Evolutionary conservation across 179 eudicot species (phyloP), one percentile per base, ranked within the genome.

Genomic region (Vitellaria paradoxa): DNA sequence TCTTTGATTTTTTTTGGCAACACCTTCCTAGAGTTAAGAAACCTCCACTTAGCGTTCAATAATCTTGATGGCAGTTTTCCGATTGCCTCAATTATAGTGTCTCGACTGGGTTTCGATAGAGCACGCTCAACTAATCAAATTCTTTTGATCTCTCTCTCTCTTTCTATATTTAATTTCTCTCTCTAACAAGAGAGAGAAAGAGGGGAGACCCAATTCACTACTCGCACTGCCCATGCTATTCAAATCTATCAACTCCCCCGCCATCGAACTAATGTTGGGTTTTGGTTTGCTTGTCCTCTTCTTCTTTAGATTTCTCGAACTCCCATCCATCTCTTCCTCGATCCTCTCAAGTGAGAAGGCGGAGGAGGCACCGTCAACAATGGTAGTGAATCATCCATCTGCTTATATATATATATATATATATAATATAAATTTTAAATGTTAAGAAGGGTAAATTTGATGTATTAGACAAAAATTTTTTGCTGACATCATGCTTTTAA

Each of bases 41-140:
- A 45, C 46, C 76, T 91, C 76, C 85, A 79, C 26, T 79, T 90
- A 64, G 62, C 93, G 0, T 82, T 82, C 55, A 91, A 91, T 77
- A 65, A 72, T n/a, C 82, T 91, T 52, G 89, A 83, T 65, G 97
- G 97, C 3, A 85, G 70, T 14, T 76, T 91, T 78, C 97, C 97
- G 24, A n/a, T n/a, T n/a, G n/a, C n/a, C n/a, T n/a, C n/a, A n/a
- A n/a, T n/a, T n/a, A n/a, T n/a, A n/a, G n/a, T n/a, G n/a, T n/a
- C n/a, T n/a, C n/a, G n/a, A n/a, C n/a, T n/a, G n/a, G n/a, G n/a
- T n/a, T n/a, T n/a, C n/a, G n/a, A n/a, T n/a, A n/a, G n/a, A n/a
- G n/a, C n/a, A n/a, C n/a, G n/a, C n/a, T n/a, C n/a, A n/a, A n/a
- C n/a, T n/a, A n/a, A n/a, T n/a, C n/a, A n/a, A n/a, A n/a, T n/a